Evolutionary conservation across 208 protist genomes (phyloP).

Genomic region (Angomonas deanei): DNA sequence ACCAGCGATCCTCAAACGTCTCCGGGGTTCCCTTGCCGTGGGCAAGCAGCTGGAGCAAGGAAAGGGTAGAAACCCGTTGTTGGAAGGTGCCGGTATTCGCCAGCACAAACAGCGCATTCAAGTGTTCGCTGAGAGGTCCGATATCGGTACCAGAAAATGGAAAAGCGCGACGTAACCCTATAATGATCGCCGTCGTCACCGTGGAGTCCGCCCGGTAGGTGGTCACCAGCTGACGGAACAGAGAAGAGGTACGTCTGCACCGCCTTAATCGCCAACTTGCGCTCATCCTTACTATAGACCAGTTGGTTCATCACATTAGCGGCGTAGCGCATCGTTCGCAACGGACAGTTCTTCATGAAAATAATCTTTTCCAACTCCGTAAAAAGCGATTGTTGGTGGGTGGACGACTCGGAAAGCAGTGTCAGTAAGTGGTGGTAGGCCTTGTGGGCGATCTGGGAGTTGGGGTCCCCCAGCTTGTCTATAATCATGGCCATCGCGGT

Average conservation of each 20-base stretch:
- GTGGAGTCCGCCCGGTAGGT: conserved; percentile 68
- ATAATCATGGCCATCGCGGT: conserved; percentile 86
- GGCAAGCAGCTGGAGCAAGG: conserved; percentile 83
- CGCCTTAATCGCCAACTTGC: conserved; percentile 81
- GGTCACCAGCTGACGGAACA: conserved; percentile 78
- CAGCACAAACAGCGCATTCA: conserved; percentile 87
- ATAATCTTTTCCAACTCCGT: conserved; percentile 88
- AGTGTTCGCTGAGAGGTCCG: conserved; percentile 67
- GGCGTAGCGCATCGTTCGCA: conserved; percentile 84
- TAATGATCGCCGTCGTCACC: conserved; percentile 87
- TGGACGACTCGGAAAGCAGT: conserved; percentile 83
- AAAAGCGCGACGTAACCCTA: conserved; percentile 88
- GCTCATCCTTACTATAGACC: conserved; percentile 88
- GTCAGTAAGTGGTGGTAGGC: conserved; percentile 84
- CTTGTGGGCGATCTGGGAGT: conserved; percentile 65
- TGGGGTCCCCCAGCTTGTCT: conserved; percentile 87
- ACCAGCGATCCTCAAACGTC: conserved; percentile 81
- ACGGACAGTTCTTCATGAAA: conserved; percentile 88
- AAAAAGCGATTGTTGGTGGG: conserved; percentile 78
- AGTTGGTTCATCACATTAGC: conserved; percentile 91
- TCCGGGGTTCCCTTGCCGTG: conserved; percentile 58
- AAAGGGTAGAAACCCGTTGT: conserved; percentile 83
- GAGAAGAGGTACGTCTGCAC: conserved; percentile 85
- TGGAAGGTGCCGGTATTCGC: conserved; percentile 85
- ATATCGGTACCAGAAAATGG: conserved; percentile 86